Evolutionary conservation across 73 alveolate species (phyloP).

Genomic region (Blepharisma stoltei): DNA sequence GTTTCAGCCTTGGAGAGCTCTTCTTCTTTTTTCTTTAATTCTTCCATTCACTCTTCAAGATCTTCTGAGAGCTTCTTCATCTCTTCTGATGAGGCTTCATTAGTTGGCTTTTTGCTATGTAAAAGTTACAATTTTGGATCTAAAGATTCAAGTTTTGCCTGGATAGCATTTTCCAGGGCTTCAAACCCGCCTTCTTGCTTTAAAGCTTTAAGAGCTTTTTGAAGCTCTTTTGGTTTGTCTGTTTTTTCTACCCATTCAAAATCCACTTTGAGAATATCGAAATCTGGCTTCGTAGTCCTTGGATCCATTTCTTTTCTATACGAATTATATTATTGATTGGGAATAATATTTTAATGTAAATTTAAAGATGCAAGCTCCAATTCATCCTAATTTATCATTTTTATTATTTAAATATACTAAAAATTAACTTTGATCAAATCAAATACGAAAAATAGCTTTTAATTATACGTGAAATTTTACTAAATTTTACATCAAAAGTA

Average conservation of each 20-base stretch:
- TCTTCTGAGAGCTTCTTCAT: not conserved
- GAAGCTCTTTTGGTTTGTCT: conserved; percentile 46
- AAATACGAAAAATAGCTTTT: too few relatives aligned
- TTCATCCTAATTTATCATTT: too few relatives aligned
- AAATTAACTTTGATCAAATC: too few relatives aligned
- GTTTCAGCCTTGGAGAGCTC: not conserved
- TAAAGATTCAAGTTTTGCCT: conserved; percentile 40
- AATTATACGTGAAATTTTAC: too few relatives aligned
- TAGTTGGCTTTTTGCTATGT: conserved; percentile 14
- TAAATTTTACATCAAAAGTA: too few relatives aligned
- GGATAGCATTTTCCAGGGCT: conserved; percentile 46
- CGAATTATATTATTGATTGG: not conserved
- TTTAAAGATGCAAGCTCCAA: too few relatives aligned
- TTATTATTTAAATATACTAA: too few relatives aligned
- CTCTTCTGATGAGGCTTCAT: conserved; percentile 1
- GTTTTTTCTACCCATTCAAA: conserved; percentile 59
- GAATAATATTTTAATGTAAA: too few relatives aligned
- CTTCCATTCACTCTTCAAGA: not conserved
- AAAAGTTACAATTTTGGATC: conserved; percentile 39
- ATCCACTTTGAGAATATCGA: conserved; percentile 45
- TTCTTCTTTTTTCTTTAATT: not conserved
- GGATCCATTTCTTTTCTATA: conserved; percentile 33
- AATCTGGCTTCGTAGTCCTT: conserved; percentile 31
- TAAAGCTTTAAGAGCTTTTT: conserved; percentile 57
- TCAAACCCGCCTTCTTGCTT: conserved; percentile 56